Evolutionary conservation across 495 filamentous ascomycete species (phyloP).

Genomic region (Ramalina peruviana): DNA sequence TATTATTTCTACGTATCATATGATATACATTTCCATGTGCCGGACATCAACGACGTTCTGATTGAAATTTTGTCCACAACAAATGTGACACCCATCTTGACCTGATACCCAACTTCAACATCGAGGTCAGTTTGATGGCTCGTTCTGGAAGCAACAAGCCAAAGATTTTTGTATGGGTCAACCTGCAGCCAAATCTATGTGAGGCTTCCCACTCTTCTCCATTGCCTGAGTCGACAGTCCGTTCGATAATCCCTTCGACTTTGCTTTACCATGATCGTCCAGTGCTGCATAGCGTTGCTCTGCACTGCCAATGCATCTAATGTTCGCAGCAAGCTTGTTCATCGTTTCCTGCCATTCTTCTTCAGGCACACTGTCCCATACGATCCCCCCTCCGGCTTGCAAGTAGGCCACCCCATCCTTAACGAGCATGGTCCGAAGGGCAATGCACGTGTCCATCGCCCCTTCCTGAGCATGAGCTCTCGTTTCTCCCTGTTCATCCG

Average conservation of each 20-base stretch:
- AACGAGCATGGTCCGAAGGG: slow-evolving; percentile 88
- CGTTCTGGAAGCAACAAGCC: too few species aligned
- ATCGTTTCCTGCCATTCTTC: slow-evolving; percentile 96
- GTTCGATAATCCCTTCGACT: not conserved
- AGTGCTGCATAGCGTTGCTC: slow-evolving; percentile 57
- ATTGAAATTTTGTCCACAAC: too few species aligned
- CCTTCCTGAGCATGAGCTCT: slow-evolving; percentile 38
- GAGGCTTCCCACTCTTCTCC: not conserved
- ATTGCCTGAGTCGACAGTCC: not conserved
- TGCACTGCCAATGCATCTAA: slow-evolving; percentile 70
- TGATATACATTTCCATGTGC: not conserved
- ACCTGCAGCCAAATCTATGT: slow-evolving; percentile 3
- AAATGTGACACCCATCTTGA: not conserved
- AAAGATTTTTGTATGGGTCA: not conserved
- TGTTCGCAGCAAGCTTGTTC: slow-evolving; percentile 86
- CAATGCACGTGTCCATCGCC: slow-evolving; percentile 97
- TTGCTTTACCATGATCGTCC: slow-evolving; percentile 23
- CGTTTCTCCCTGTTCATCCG: slow-evolving; percentile 21
- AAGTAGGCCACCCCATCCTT: slow-evolving; percentile 87
- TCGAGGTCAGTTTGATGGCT: too few species aligned
- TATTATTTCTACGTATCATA: too few species aligned
- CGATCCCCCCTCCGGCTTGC: slow-evolving; percentile 93
- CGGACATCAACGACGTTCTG: not conserved
- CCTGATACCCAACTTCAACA: too few species aligned
- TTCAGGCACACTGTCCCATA: slow-evolving; percentile 86